These are phyloP conservation scores for Penicillium ochrochloron DNA, from an alignment of 495 filamentous ascomycete genomes.

Conservation along the genomic window DNA sequence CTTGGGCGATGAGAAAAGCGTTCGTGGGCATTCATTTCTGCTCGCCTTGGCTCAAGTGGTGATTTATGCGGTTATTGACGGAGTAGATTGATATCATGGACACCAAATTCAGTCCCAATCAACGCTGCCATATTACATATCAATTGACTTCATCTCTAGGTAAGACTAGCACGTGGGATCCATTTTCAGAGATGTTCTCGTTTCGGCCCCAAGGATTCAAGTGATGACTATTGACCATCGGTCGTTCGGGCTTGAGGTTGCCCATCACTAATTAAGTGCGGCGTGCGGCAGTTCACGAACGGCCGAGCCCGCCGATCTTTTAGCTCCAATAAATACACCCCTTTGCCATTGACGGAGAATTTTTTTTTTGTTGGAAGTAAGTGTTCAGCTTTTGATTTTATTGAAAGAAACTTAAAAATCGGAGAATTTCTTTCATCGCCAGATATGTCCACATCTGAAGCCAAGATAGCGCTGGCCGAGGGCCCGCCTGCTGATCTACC, in stretches of 20 bases:
- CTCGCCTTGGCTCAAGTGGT: not conserved
- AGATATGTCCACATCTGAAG: not conserved
- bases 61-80: not conserved
- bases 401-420: not conserved
- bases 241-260: not conserved
- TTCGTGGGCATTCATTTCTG: not conserved
- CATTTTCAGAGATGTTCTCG: not conserved
- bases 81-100: not conserved
- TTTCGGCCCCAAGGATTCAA: not conserved
- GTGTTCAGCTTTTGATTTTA: not conserved
- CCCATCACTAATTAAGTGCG: not conserved
- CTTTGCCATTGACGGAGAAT: not conserved
- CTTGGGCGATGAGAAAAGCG: not conserved
- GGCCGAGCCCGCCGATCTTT: not conserved
- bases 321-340: not conserved
- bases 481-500: not conserved
- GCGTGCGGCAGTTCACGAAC: slow-evolving; percentile 8
- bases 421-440: not conserved
- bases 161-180: not conserved
- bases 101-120: not conserved
- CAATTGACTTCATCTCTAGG: not conserved
- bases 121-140: not conserved
- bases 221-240: not conserved
- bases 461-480: not conserved
- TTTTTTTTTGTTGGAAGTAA: not conserved